Evolutionary conservation across 441 rosid genomes (phyloP).

Genomic region (Bruguiera hainesii): DNA sequence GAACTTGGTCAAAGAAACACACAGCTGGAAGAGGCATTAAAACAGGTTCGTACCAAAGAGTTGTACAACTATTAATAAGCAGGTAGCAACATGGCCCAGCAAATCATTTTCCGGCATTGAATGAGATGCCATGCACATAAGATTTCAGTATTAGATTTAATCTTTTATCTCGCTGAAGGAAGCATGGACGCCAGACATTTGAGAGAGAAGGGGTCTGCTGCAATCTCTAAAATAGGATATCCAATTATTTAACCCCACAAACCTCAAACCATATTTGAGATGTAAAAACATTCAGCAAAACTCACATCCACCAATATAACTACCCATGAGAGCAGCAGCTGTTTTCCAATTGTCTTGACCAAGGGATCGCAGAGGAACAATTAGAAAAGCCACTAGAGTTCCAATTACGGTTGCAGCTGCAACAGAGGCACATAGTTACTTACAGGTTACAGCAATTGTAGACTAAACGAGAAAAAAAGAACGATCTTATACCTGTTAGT

Average conservation of each 20-base stretch:
- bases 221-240: too few relatives aligned
- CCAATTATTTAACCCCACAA: too few relatives aligned
- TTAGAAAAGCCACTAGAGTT: conserved; percentile 56
- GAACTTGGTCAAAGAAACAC: conserved; percentile 10
- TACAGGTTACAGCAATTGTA: too few relatives aligned
- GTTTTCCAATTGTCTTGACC: conserved; percentile 89
- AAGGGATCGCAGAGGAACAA: conserved; percentile 83
- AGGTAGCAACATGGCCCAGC: too few relatives aligned
- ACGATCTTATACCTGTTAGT: background rate
- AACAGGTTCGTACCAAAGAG: background rate
- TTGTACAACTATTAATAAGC: too few relatives aligned
- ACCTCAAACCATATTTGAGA: background rate
- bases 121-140: background rate
- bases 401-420: conserved; percentile 69
- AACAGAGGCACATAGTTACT: conserved; percentile 12
- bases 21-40: background rate
- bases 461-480: too few relatives aligned
- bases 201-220: too few relatives aligned
- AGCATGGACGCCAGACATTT: background rate
- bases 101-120: too few relatives aligned
- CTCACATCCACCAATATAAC: conserved; percentile 89
- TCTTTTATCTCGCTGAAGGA: background rate
- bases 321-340: conserved; percentile 85
- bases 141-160: background rate
- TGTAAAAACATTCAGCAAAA: background rate